Percentiles rank a stretch among this genome's conserved stretches.
Conservation (phyloP, 495 filamentous ascomycete species). For the Apiosordaria backusii region DNA sequence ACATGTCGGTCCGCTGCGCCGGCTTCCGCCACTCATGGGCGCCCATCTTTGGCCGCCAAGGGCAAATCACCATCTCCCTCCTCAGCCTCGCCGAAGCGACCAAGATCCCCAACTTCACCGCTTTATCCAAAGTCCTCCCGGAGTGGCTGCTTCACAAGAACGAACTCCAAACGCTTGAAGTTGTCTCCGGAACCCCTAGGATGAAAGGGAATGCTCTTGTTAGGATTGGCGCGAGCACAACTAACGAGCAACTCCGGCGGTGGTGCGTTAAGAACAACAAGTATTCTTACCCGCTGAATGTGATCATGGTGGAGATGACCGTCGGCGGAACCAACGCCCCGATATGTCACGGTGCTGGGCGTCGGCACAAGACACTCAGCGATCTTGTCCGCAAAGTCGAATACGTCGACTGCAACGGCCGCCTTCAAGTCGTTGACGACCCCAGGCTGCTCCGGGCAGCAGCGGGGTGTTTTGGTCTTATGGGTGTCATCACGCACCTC, state of each 20-base stretch:
- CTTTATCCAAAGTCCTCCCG: slow-evolving; percentile 25
- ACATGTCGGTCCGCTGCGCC: slow-evolving; percentile 41
- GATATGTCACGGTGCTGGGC: slow-evolving; percentile 49
- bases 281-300: slow-evolving; percentile 46
- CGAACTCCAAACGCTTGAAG: slow-evolving; percentile 38
- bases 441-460: slow-evolving; percentile 42
- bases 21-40: slow-evolving; percentile 52
- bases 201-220: slow-evolving; percentile 33
- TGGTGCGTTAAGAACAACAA: slow-evolving; percentile 40
- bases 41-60: slow-evolving; percentile 38
- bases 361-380: background rate
- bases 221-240: slow-evolving; percentile 44
- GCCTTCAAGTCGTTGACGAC: slow-evolving; percentile 45
- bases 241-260: slow-evolving; percentile 49
- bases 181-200: slow-evolving; percentile 20
- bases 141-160: slow-evolving; percentile 27
- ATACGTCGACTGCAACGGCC: background rate
- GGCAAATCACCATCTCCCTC: slow-evolving; percentile 48
- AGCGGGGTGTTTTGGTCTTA: slow-evolving; percentile 50
- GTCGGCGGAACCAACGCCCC: slow-evolving; percentile 49
- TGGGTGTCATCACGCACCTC: slow-evolving; percentile 53
- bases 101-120: slow-evolving; percentile 39
- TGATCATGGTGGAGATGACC: slow-evolving; percentile 54
- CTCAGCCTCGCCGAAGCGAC: slow-evolving; percentile 40
- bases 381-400: background rate